A percentile compares a stretch with the other conserved stretches of the same genome.
Conservation (phyloP, 2,329 filamentous ascomycete genomes). For the Fusarium irregulare region DNA sequence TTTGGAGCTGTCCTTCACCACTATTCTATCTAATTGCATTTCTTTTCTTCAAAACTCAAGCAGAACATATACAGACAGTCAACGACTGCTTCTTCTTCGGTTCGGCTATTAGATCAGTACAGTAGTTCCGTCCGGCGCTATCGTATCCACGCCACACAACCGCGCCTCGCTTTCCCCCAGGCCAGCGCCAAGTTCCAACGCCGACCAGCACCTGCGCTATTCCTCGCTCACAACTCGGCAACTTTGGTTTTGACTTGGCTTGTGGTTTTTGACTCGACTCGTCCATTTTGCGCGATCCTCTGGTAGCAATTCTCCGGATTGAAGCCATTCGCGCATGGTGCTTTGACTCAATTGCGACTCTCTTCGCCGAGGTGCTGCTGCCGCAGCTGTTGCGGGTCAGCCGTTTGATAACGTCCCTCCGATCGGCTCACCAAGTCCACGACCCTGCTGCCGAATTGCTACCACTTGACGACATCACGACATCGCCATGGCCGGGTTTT, state of each 20-base stretch:
- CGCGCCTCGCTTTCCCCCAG: slow-evolving; percentile 39
- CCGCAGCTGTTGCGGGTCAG: slow-evolving; percentile 52
- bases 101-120: slow-evolving; percentile 33
- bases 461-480: slow-evolving; percentile 37
- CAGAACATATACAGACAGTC: not conserved
- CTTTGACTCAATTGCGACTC: slow-evolving; percentile 40
- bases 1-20: not conserved
- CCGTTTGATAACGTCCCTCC: slow-evolving; percentile 36
- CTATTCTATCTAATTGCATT: not conserved
- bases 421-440: slow-evolving; percentile 40
- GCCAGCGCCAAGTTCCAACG: slow-evolving; percentile 18
- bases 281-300: slow-evolving; percentile 15
- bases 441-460: slow-evolving; percentile 21
- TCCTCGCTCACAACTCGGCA: slow-evolving; percentile 29
- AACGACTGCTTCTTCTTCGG: slow-evolving; percentile 8
- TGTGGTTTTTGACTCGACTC: not conserved
- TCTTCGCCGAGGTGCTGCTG: slow-evolving; percentile 49
- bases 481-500: slow-evolving; percentile 65
- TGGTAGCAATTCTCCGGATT: slow-evolving; percentile 2
- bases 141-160: slow-evolving; percentile 43
- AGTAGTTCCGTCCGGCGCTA: slow-evolving; percentile 38
- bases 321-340: slow-evolving; percentile 44
- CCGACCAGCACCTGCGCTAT: slow-evolving; percentile 23
- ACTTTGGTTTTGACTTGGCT: slow-evolving; percentile 31
- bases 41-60: slow-evolving; percentile 7